Evolutionary conservation across 768 basidiomycete species (phyloP), one percentile per base, ranked within the genome.

Genomic region (Amanita brunnescens): DNA sequence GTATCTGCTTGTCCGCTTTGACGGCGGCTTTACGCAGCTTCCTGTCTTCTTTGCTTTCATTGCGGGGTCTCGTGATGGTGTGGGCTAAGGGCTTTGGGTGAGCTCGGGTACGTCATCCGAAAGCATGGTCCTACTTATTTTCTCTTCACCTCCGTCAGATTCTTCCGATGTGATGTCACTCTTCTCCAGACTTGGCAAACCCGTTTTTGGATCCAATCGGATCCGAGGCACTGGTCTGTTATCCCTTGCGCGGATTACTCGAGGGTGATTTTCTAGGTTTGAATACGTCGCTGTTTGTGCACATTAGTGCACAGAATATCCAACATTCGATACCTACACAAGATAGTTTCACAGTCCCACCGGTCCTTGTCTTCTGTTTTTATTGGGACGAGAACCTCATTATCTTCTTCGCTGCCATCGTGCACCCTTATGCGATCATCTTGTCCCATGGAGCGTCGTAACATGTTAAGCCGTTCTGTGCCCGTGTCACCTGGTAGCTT

Each of bases 221-320:
- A 94, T 90, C 64, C 79, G 85, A 0, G 83, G 73, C 0, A 77
- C 74, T 18, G 70, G 67, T 59, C 71, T 75, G 35, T 67, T 61
- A 53, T 80, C 75, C 30, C 83, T 73, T 16, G 83, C 80, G 21
- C 81, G 78, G 53, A 99, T 93, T 29, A 96, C 70, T 7, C 85
- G 80, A 0, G 96, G 96, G 63, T 98, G 96, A 61, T 99, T 99
- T 64, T 96, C 96, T 6, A 97, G 74, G 62, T 96, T 99, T n/a
- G 91, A 87, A 63, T 93, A 94, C 8, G 94, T 97, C 7, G 87
- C 95, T 51, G 43, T 12, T 96, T 61, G 16, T 26, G 45, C 30
- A 34, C 34, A 23, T 20, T 53, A 41, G 56, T 47, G 14, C 18
- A 48, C 23, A 13, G 13, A 1, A 48, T 35, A n/a, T 42, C 23